These are phyloP conservation scores for Amylocystis lapponica DNA, from an alignment of 768 basidiomycete genomes.

Conservation along the genomic window DNA sequence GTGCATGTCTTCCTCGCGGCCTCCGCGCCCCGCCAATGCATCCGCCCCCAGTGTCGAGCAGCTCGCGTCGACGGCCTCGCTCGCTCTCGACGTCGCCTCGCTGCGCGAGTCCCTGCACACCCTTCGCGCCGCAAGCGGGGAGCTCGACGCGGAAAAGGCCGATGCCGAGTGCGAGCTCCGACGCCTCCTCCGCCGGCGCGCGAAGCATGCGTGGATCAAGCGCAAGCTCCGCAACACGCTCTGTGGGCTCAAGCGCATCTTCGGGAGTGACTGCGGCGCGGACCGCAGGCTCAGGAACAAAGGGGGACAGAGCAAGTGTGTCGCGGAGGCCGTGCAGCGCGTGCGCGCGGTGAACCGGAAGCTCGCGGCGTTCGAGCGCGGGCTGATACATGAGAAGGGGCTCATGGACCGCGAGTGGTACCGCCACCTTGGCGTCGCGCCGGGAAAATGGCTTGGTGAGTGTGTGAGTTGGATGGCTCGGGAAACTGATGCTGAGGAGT, in stretches of 20 bases:
- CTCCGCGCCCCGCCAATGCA: too few species aligned
- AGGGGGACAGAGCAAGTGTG: too few species aligned
- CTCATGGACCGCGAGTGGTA: constrained; percentile 85
- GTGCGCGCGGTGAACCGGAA: constrained; percentile 59
- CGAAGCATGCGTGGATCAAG: constrained; percentile 7
- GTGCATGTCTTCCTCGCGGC: too few species aligned
- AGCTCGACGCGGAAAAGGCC: constrained; percentile 54
- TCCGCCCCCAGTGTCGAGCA: constrained; percentile 15
- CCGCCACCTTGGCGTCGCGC: constrained; percentile 77
- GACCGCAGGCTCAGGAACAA: too few species aligned
- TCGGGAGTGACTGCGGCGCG: constrained; percentile 29
- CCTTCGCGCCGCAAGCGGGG: constrained; percentile 45
- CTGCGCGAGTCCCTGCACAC: constrained; percentile 42
- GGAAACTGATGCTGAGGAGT: too few species aligned
- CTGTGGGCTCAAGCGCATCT: constrained; percentile 35
- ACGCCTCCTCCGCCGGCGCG: constrained; percentile 35
- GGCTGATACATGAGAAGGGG: constrained; percentile 74
- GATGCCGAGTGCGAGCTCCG: constrained; percentile 48
- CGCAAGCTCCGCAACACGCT: constrained; percentile 14
- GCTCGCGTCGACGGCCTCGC: constrained; percentile 19
- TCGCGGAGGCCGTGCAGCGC: constrained; percentile 56
- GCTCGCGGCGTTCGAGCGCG: constrained; percentile 66
- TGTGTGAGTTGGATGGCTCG: too few species aligned
- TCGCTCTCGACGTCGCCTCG: constrained; percentile 31
- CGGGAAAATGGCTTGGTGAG: constrained; percentile 79